A percentile compares a stretch with the other conserved stretches of the same genome.
Conservation (phyloP, 2,329 filamentous ascomycete genomes). For the Nakataea oryzae region DNA sequence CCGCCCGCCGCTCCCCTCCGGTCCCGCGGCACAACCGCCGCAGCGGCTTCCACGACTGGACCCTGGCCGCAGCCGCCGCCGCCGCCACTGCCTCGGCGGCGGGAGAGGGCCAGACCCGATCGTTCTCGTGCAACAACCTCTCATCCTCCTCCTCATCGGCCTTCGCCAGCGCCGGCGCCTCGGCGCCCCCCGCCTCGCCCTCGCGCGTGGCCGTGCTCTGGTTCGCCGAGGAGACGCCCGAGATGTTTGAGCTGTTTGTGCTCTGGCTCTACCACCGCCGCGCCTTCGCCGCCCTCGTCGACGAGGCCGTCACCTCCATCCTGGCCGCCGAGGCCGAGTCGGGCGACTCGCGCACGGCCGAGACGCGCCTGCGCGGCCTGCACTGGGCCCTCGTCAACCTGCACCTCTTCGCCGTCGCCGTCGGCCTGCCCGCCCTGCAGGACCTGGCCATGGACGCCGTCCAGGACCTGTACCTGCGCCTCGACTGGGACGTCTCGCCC, state of each 20-base stretch:
- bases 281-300: slow-evolving; percentile 31
- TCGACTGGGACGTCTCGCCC: slow-evolving; percentile 47
- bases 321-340: slow-evolving; percentile 7
- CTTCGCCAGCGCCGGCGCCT: background rate
- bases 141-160: slow-evolving; percentile 5
- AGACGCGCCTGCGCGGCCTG: slow-evolving; percentile 22
- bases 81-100: background rate
- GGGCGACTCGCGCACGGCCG: background rate
- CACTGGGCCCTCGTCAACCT: slow-evolving; percentile 47
- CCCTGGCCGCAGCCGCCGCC: background rate
- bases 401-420: slow-evolving; percentile 45
- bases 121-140: background rate
- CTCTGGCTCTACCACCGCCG: slow-evolving; percentile 38
- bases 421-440: slow-evolving; percentile 38
- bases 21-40: background rate
- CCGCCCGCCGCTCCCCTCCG: slow-evolving; percentile 4
- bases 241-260: slow-evolving; percentile 43
- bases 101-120: slow-evolving; percentile 4
- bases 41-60: background rate
- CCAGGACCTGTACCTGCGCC: slow-evolving; percentile 47
- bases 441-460: slow-evolving; percentile 47
- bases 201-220: slow-evolving; percentile 15
- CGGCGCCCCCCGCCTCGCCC: slow-evolving; percentile 16
- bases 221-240: slow-evolving; percentile 33
- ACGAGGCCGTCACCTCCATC: slow-evolving; percentile 23